Percentiles rank a stretch among this genome's conserved stretches.
These are phyloP conservation scores for Ehretia macrophylla DNA, from an alignment of 257 asterid genomes.

Conservation along the genomic window DNA sequence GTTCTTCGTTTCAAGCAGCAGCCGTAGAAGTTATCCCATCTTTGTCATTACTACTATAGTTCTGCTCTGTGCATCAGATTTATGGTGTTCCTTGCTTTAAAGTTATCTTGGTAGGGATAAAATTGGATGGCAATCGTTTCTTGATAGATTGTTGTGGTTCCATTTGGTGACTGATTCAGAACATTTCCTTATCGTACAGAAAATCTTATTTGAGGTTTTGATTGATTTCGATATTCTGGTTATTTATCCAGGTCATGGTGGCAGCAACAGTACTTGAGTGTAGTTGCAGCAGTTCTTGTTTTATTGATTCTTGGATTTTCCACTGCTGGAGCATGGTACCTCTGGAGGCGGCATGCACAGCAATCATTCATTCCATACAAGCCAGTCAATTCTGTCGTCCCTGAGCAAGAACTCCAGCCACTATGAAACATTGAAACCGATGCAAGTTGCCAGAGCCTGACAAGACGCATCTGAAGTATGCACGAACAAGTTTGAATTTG, in stretches of 20 bases:
- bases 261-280: slow-evolving; percentile 38
- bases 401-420: slow-evolving; percentile 98
- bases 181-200: neutral
- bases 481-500: neutral
- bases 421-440: slow-evolving; percentile 24
- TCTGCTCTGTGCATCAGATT: too few relatives aligned
- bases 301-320: slow-evolving; percentile 43
- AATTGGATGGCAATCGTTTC: too few relatives aligned
- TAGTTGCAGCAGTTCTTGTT: slow-evolving; percentile 26
- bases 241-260: slow-evolving; percentile 56
- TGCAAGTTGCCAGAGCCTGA: slow-evolving; percentile 5
- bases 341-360: slow-evolving; percentile 50
- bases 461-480: neutral
- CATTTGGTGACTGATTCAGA: neutral
- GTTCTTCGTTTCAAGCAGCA: too few relatives aligned
- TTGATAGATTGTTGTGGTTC: too few relatives aligned
- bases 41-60: too few relatives aligned
- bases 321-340: slow-evolving; percentile 58
- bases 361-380: slow-evolving; percentile 48
- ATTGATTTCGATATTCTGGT: slow-evolving; percentile 3
- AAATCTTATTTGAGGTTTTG: neutral
- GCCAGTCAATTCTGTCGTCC: slow-evolving; percentile 65
- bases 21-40: too few relatives aligned
- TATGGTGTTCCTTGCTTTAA: too few relatives aligned
- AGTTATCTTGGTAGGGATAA: too few relatives aligned